Conservation (phyloP, 73 alveolate genomes). For the Paramecium octaurelia region DNA sequence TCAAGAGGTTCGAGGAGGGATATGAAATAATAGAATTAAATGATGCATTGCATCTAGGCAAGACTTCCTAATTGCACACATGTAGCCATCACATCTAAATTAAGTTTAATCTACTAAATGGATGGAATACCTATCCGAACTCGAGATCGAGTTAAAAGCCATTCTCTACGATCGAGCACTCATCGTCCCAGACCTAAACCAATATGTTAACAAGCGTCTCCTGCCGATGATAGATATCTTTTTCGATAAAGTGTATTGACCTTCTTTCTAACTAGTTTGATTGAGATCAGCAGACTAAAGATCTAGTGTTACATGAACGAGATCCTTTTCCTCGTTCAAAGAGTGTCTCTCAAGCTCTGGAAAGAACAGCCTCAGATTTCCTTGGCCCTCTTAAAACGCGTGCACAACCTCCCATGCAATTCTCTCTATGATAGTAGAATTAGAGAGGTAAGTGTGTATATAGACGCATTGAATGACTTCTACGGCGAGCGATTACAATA, state of each 20-base stretch:
- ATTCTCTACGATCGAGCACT: background rate
- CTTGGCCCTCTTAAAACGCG: background rate
- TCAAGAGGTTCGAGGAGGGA: background rate
- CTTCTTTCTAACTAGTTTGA: background rate
- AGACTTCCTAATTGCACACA: background rate
- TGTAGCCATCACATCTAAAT: background rate
- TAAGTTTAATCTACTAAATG: background rate
- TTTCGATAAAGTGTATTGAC: background rate
- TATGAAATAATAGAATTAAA: background rate
- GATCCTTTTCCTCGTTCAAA: background rate
- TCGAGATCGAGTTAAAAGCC: conserved; percentile 16
- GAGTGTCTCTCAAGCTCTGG: background rate
- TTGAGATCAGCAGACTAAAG: background rate
- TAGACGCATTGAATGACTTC: background rate
- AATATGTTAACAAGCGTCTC: background rate
- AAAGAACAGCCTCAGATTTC: background rate
- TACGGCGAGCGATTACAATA: background rate
- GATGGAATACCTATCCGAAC: background rate
- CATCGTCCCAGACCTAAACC: background rate
- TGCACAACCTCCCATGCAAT: background rate
- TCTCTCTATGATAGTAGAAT: background rate
- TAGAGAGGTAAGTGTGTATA: background rate
- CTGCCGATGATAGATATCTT: background rate
- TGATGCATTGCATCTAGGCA: background rate
- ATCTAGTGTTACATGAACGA: background rate